These are phyloP conservation scores for Phytophthora fragariaefolia DNA, from an alignment of 352 stramenopile genomes.

Conservation along the genomic window DNA sequence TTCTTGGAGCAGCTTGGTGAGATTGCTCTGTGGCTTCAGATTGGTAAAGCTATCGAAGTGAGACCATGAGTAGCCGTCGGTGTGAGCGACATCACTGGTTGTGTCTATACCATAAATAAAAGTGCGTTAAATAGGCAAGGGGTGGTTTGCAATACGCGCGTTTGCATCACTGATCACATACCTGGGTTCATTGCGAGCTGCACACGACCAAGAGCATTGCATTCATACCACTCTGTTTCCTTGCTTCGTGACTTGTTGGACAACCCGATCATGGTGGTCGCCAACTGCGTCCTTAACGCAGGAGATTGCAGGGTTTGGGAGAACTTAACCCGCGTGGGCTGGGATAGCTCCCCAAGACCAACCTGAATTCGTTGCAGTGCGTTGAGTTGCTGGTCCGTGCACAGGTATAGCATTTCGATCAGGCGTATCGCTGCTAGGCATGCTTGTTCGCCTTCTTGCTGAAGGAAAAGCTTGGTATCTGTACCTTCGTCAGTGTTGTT, in stretches of 20 bases:
- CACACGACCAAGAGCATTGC: slow-evolving; percentile 69
- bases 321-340: slow-evolving; percentile 63
- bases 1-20: slow-evolving; percentile 69
- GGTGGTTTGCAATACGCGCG: background rate
- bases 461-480: slow-evolving; percentile 25
- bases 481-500: slow-evolving; percentile 9
- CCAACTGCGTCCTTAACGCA: slow-evolving; percentile 63
- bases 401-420: slow-evolving; percentile 83
- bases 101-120: slow-evolving; percentile 33
- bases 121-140: no score
- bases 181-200: slow-evolving; percentile 64
- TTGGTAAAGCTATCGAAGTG: slow-evolving; percentile 77
- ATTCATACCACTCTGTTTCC: slow-evolving; percentile 84
- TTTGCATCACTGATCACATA: slow-evolving; percentile 26
- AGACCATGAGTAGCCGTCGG: slow-evolving; percentile 84
- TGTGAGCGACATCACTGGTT: slow-evolving; percentile 51
- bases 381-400: slow-evolving; percentile 78
- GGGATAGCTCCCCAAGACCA: slow-evolving; percentile 60
- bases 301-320: slow-evolving; percentile 66
- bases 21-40: slow-evolving; percentile 45
- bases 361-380: slow-evolving; percentile 73
- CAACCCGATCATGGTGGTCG: slow-evolving; percentile 71
- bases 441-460: slow-evolving; percentile 66
- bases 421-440: slow-evolving; percentile 71
- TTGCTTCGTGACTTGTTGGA: slow-evolving; percentile 80